Evolutionary conservation across 2,329 filamentous ascomycete species (phyloP), one percentile per base, ranked within the genome.

Genomic region (Myriosclerotinia curreyana): DNA sequence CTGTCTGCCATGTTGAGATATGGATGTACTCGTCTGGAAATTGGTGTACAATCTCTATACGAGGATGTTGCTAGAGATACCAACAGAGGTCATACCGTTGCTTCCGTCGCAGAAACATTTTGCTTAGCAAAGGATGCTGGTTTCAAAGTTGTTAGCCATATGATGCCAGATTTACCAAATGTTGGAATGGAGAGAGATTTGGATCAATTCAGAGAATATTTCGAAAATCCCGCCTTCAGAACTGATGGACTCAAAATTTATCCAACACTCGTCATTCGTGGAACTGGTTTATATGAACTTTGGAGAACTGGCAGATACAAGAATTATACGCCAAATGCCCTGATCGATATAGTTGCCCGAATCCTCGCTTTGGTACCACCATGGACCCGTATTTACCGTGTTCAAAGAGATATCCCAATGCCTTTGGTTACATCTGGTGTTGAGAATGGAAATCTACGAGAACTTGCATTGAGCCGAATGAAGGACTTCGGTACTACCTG

Each of bases 351-450:
- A 20, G 92, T 99, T 0, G 96, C 95, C 4, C 87, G 95, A n/a
- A 99, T 99, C 60, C 80, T 99, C 67, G 95, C 95, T 0, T 82
- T 99, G 2, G 89, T 99, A 0, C 95, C 95, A 1, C 95, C 95
- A 1, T 99, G 95, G 95, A 99, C 96, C 0, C 87, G 95, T 67
- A 99, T 99, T 73, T 99, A 99, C 79, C 92, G 95, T 66, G 95
- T 99, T 0, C 95, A 99, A 80, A 87, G 95, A 75, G 95, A 99
- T 78, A 99, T 99, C 65, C 95, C 95, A n/a, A 99, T 99, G 95
- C 95, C 95, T 0, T 83, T 99, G 31, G 96, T 99, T n/a, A 98
- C 95, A 0, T 96, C 94, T 0, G 95, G 95, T 49, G 95, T 99
- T 0, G 95, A 99, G 78, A 99, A 99, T 71, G 95, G 95, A 66